Base-by-base conservation (phyloP, 768 basidiomycete species). In the Naganishia vishniacii region DNA sequence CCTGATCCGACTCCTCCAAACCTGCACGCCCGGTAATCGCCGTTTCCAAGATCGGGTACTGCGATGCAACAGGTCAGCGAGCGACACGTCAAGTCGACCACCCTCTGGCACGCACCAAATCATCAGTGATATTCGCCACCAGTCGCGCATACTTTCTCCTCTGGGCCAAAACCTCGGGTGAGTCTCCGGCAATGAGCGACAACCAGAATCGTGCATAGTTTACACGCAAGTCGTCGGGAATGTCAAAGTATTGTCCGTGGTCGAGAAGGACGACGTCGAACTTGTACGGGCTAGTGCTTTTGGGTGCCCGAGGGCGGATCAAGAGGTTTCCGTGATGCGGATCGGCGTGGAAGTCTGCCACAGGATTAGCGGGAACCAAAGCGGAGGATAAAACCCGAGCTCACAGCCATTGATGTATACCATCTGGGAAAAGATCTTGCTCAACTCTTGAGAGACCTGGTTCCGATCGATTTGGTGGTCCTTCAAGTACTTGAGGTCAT, bases 221-320 rank as follows among this genome's bases (percentile, higher is more conserved):
- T 85, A 81, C 86, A 25, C 93, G 85, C 4, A 98, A 79, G 44
- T 86, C 81, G 20, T 84, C 79, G 61, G 90, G 86, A 4, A 99
- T 80, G 72, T 95, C 92, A 69, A 97, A 97, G 77, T 97, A 71
- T 61, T 79, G 71, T 5, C 81, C 94, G 69, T 97, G 93, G 72
- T 99, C 95, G 65, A 99, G 80, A 0, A 98, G 82, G 26, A 90
- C 92, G 56, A 97, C 88, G 73, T 99, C 95, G 70, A 98, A 98
- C 74, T 97, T 97, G 78, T 89, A 89, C 0, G 90, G 89, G 9
- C 89, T 91, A 63, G 80, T 82, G 0, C 89, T 88, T 3, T 66
- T 68, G 16, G 72, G 68, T 7, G 83, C 82, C 6, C 87, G 83
- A 1, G 88, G 85, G 61, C 95, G 85, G 48, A 99, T 95, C 29